Conservation (phyloP, 2,329 filamentous ascomycete species). For the Rutstroemia sp. region DNA sequence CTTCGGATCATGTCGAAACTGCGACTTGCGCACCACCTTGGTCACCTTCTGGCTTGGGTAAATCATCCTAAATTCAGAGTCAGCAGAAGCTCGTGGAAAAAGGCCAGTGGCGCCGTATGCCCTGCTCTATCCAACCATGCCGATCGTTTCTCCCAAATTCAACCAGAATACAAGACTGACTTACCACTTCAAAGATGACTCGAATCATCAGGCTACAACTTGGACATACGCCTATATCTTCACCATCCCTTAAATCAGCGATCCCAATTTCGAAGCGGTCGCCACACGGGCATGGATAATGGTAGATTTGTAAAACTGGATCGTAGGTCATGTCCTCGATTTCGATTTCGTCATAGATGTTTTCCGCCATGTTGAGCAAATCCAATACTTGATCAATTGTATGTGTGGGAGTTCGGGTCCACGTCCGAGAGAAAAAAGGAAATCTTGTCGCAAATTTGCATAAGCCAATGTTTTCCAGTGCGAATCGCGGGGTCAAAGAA, state of each 20-base stretch:
- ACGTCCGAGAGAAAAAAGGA: neutral
- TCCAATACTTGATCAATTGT: neutral
- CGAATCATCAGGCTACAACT: conserved; percentile 96
- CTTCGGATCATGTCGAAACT: conserved; percentile 11
- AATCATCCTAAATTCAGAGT: conserved; percentile 36
- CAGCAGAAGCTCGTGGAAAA: neutral
- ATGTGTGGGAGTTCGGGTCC: neutral
- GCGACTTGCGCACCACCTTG: conserved; percentile 10
- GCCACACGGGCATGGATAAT: conserved; percentile 95
- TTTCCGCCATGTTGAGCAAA: conserved; percentile 30
- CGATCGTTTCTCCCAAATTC: neutral
- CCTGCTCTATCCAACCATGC: no score
- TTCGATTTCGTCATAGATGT: conserved; percentile 95
- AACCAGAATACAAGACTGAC: conserved; percentile 23
- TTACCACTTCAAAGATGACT: conserved; percentile 83
- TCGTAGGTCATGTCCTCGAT: conserved; percentile 98
- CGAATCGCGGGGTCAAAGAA: neutral
- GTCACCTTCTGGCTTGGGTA: conserved; percentile 36
- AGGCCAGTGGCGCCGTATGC: no score
- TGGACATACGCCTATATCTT: conserved; percentile 94
- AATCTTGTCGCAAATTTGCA: no score
- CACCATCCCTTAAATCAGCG: conserved; percentile 75
- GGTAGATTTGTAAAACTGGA: conserved; percentile 73
- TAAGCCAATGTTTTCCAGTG: no score
- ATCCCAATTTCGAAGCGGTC: conserved; percentile 91